Evolutionary conservation across 192 early-diverging fungal genomes (phyloP).

Genomic region (Linnemannia zychae): DNA sequence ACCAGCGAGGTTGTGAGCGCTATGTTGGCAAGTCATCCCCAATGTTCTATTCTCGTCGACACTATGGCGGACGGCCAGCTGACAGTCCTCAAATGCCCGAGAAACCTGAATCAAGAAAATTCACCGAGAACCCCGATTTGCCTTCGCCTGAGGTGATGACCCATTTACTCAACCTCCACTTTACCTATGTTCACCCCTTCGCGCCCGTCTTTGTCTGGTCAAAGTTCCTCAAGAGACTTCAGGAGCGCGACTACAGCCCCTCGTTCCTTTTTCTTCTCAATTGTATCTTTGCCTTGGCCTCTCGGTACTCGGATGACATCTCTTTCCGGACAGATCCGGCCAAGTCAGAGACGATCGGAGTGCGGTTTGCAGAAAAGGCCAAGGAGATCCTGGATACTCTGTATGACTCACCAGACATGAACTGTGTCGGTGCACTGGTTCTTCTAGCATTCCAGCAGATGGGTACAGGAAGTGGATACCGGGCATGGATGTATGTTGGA

Average conservation of each 20-base stretch:
- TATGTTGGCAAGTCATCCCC: constrained; percentile 79
- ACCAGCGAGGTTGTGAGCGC: constrained; percentile 75
- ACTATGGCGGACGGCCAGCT: constrained; percentile 55
- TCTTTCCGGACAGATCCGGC: constrained; percentile 53
- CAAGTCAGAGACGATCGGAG: constrained; percentile 65
- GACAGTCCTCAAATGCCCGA: constrained; percentile 4
- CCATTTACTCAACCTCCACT: constrained; percentile 73
- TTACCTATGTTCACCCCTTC: constrained; percentile 76
- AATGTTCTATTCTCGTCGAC: constrained; percentile 71
- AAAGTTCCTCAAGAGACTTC: constrained; percentile 49
- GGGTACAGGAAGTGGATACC: constrained; percentile 72
- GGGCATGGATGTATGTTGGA: constrained; percentile 79
- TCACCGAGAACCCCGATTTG: constrained; percentile 57
- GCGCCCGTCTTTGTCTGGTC: constrained; percentile 78
- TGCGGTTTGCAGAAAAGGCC: constrained; percentile 74
- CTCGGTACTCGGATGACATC: constrained; percentile 58
- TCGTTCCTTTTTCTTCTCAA: constrained; percentile 64
- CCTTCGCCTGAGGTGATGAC: constrained; percentile 72
- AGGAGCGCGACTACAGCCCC: constrained; percentile 48
- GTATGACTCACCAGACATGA: constrained; percentile 68
- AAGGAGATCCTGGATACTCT: constrained; percentile 77
- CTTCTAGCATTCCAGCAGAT: constrained; percentile 77
- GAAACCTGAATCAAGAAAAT: constrained; percentile 17
- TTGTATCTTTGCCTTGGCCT: constrained; percentile 66
- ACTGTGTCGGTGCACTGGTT: constrained; percentile 75